These are phyloP conservation scores for Nemania sp. DNA, from an alignment of 2,329 filamentous ascomycete genomes.

Conservation along the genomic window DNA sequence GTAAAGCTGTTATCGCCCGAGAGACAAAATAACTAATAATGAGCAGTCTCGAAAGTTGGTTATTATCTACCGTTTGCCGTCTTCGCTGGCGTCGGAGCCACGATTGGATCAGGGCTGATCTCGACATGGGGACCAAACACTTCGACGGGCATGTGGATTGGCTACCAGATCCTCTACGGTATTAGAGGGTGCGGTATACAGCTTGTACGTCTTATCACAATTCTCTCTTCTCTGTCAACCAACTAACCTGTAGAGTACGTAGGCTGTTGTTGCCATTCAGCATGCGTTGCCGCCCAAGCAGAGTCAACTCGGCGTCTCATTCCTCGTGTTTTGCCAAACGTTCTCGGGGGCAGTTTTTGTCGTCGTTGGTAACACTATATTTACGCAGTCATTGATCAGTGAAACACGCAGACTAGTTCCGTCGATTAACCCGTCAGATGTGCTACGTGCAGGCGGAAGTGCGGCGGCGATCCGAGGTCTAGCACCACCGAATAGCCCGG, in stretches of 20 bases:
- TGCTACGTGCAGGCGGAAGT: slow-evolving; percentile 47
- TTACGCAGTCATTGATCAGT: slow-evolving; percentile 44
- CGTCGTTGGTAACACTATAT: slow-evolving; percentile 49
- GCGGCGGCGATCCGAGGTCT: slow-evolving; percentile 48
- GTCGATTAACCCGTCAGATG: slow-evolving; percentile 43
- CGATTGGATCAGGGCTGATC: slow-evolving; percentile 46
- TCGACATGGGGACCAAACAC: slow-evolving; percentile 47
- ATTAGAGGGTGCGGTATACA: slow-evolving; percentile 47
- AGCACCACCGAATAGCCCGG: slow-evolving; percentile 43
- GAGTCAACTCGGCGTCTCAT: slow-evolving; percentile 46
- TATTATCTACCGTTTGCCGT: slow-evolving; percentile 49
- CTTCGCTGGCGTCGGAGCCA: slow-evolving; percentile 41
- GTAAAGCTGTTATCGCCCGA: slow-evolving; percentile 7
- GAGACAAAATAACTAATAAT: slow-evolving; percentile 3
- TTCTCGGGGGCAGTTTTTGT: slow-evolving; percentile 46
- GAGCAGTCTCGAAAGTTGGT: slow-evolving; percentile 46
- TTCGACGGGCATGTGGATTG: slow-evolving; percentile 46
- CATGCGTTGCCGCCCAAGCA: slow-evolving; percentile 45
- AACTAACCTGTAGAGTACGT: slow-evolving; percentile 9
- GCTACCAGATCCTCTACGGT: slow-evolving; percentile 49
- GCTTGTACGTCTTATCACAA: slow-evolving; percentile 37
- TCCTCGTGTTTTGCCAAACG: slow-evolving; percentile 49
- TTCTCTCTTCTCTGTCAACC: not conserved
- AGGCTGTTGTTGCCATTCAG: slow-evolving; percentile 48
- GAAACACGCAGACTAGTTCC: slow-evolving; percentile 44